phyloP scores from a whole-genome alignment of 2,329 filamentous ascomycete genomes.

The Fusarium sp. region DNA sequence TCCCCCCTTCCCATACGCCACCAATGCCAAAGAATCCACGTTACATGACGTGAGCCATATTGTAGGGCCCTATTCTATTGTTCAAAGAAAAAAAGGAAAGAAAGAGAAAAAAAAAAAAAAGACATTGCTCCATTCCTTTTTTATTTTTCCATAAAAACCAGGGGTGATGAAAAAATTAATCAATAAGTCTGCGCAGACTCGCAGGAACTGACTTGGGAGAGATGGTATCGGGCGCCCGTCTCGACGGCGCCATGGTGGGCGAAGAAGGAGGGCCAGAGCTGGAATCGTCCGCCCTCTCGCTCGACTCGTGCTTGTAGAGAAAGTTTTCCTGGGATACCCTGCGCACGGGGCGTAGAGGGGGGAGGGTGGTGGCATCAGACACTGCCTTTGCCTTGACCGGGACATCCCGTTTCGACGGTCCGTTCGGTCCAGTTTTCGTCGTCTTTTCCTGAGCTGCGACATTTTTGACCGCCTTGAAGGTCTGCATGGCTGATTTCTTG shows the following conservation, averaged over 20 bases:
- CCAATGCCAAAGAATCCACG: conserved; percentile 29
- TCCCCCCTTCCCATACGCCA: conserved; percentile 19
- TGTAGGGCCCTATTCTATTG: conserved; percentile 4
- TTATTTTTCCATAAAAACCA: neutral
- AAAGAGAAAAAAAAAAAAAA: neutral
- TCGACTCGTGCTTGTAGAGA: conserved; percentile 27
- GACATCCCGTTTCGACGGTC: conserved; percentile 8
- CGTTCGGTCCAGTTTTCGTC: conserved; percentile 29
- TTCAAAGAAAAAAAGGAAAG: neutral
- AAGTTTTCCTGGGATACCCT: conserved; percentile 32
- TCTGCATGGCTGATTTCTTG: conserved; percentile 56
- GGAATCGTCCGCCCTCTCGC: conserved; percentile 14
- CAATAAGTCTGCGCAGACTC: conserved; percentile 55
- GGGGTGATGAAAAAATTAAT: conserved; percentile 28
- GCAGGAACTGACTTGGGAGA: conserved; percentile 58
- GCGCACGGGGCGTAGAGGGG: conserved; percentile 41
- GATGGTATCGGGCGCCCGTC: conserved; percentile 52
- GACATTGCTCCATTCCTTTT: neutral
- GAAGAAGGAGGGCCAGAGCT: conserved; percentile 33
- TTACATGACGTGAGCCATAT: conserved; percentile 18
- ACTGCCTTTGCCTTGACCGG: conserved; percentile 9
- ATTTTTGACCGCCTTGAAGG: conserved; percentile 42
- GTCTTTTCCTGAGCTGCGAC: conserved; percentile 23
- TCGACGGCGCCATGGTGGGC: conserved; percentile 28
- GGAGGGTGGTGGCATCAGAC: conserved; percentile 20